Conservation (phyloP, 2,329 filamentous ascomycete species). For the Ilyonectria sp. region DNA sequence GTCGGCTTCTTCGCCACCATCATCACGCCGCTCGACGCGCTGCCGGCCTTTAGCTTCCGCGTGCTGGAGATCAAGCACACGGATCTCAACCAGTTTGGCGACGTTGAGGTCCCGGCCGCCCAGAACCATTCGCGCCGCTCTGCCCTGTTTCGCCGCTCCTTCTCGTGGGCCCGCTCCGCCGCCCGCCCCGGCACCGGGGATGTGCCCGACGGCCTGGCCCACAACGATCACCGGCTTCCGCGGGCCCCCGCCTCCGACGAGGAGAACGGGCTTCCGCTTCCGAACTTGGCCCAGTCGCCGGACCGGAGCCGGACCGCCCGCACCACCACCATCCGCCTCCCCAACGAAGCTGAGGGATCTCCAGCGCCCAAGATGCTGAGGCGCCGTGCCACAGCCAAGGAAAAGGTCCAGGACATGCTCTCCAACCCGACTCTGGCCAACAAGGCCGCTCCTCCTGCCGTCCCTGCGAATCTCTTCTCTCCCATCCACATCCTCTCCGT, state of each 20-base stretch:
- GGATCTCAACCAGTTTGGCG: slow-evolving; percentile 41
- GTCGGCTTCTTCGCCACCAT: slow-evolving; percentile 76
- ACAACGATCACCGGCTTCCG: slow-evolving; percentile 20
- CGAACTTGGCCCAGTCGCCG: not conserved
- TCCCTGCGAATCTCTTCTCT: slow-evolving; percentile 65
- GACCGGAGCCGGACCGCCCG: slow-evolving; percentile 18
- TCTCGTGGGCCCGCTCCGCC: slow-evolving; percentile 33
- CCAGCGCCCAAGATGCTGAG: slow-evolving; percentile 33
- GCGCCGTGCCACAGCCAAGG: slow-evolving; percentile 55
- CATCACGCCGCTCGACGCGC: slow-evolving; percentile 68
- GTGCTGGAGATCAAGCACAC: slow-evolving; percentile 65
- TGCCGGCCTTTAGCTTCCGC: slow-evolving; percentile 64
- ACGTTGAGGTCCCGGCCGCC: slow-evolving; percentile 24
- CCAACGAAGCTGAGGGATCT: slow-evolving; percentile 15
- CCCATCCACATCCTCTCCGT: slow-evolving; percentile 69
- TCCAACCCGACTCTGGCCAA: slow-evolving; percentile 59
- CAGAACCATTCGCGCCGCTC: not conserved
- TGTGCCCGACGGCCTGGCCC: slow-evolving; percentile 6
- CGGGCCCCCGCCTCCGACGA: slow-evolving; percentile 36
- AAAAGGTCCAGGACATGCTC: slow-evolving; percentile 61
- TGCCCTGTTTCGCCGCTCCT: slow-evolving; percentile 25
- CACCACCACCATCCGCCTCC: slow-evolving; percentile 26
- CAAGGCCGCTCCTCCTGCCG: slow-evolving; percentile 58
- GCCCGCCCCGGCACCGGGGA: slow-evolving; percentile 4
- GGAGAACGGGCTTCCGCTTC: slow-evolving; percentile 30